Conservation (phyloP, 2,329 filamentous ascomycete genomes). For the Shiraia sp. region DNA sequence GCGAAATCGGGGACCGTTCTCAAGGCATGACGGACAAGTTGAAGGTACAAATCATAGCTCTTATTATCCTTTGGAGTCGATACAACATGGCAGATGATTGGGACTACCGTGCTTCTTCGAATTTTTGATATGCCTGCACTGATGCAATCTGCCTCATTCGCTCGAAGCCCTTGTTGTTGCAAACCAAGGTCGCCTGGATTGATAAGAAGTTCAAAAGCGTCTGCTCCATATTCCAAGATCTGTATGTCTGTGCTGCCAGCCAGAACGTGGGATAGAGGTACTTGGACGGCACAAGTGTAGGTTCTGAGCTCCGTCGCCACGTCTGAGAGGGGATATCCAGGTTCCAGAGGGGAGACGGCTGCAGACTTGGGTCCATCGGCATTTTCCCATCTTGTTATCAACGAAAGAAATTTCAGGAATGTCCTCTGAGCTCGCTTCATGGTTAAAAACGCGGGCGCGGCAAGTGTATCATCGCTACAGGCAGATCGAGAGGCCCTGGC, state of each 20-base stretch:
- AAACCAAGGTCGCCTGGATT: slow-evolving; percentile 36
- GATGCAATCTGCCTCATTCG: slow-evolving; percentile 48
- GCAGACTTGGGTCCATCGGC: slow-evolving; percentile 26
- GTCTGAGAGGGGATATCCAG: slow-evolving; percentile 67
- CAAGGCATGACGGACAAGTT: slow-evolving; percentile 63
- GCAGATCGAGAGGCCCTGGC: slow-evolving; percentile 26
- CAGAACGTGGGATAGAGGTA: slow-evolving; percentile 63
- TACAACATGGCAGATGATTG: slow-evolving; percentile 48
- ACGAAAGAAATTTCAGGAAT: slow-evolving; percentile 69
- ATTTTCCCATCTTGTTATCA: slow-evolving; percentile 59
- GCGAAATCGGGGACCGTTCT: slow-evolving; percentile 64
- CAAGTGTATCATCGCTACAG: slow-evolving; percentile 33
- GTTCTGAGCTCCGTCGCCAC: slow-evolving; percentile 63
- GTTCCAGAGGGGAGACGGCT: slow-evolving; percentile 60
- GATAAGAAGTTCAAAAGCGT: slow-evolving; percentile 67
- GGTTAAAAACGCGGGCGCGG: slow-evolving; percentile 63
- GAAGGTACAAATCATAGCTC: slow-evolving; percentile 53
- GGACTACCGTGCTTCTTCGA: slow-evolving; percentile 62
- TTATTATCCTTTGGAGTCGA: slow-evolving; percentile 29
- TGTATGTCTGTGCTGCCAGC: slow-evolving; percentile 62
- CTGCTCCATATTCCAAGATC: slow-evolving; percentile 66
- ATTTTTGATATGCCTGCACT: slow-evolving; percentile 64
- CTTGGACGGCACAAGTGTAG: slow-evolving; percentile 69
- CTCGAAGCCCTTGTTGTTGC: slow-evolving; percentile 13
- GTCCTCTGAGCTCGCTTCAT: slow-evolving; percentile 70